These are phyloP conservation scores for Cajanus cajan DNA, from an alignment of 306 rosid genomes.

Conservation along the genomic window DNA sequence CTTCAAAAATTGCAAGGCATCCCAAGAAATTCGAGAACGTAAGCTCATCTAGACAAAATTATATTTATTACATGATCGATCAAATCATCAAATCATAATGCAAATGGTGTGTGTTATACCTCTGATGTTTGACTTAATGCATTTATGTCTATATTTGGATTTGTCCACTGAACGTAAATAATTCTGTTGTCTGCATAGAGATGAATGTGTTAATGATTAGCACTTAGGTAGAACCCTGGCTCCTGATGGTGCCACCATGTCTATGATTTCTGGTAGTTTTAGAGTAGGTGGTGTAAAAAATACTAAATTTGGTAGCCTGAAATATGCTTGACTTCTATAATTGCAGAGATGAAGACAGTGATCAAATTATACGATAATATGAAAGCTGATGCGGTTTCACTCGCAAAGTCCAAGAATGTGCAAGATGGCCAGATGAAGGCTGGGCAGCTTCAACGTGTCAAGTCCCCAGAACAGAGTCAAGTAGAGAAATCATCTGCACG, in stretches of 20 bases:
- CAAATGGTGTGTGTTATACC: neutral
- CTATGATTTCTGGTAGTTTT: slow-evolving; percentile 2
- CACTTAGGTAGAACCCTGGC: neutral
- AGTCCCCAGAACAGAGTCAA: slow-evolving; percentile 35
- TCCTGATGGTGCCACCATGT: neutral
- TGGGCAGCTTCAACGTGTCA: slow-evolving; percentile 21
- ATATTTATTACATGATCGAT: slow-evolving; percentile 2
- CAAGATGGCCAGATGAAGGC: slow-evolving; percentile 28
- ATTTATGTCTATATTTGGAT: neutral
- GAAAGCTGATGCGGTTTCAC: slow-evolving; percentile 37
- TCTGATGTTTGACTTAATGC: neutral
- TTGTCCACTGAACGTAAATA: neutral
- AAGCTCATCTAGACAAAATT: slow-evolving; percentile 35
- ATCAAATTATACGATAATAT: slow-evolving; percentile 42
- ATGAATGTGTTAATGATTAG: neutral
- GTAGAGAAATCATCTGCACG: slow-evolving; percentile 30
- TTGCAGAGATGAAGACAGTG: slow-evolving; percentile 69
- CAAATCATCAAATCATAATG: slow-evolving; percentile 10
- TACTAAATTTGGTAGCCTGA: neutral
- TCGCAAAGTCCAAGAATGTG: slow-evolving; percentile 19
- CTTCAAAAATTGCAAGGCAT: slow-evolving; percentile 65
- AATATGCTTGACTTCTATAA: slow-evolving; percentile 19
- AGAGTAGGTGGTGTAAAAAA: neutral
- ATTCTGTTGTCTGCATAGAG: neutral
- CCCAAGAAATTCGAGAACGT: slow-evolving; percentile 75